Conservation (phyloP, 129 eudicot species). For the Artemisia argyi region DNA sequence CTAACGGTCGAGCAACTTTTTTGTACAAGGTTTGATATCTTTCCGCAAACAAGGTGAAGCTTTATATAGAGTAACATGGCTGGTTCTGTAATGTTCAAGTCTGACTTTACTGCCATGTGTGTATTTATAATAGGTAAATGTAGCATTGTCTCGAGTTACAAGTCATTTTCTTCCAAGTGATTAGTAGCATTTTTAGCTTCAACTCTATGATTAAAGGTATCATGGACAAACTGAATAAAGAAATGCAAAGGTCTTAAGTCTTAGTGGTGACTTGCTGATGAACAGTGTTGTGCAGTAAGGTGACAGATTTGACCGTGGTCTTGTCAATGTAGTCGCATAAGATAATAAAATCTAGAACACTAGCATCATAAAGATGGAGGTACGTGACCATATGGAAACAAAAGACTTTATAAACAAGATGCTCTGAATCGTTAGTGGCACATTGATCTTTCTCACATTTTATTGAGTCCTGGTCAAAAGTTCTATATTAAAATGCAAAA, state of each 20-base stretch:
- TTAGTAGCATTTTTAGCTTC: neutral
- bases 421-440: neutral
- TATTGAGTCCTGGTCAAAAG: neutral
- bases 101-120: neutral
- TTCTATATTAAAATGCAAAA: neutral
- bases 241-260: neutral
- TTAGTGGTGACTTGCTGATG: neutral
- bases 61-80: neutral
- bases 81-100: neutral
- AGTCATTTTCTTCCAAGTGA: neutral
- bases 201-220: neutral
- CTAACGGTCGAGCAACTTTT: too few relatives aligned
- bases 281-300: neutral
- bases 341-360: neutral
- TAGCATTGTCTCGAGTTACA: too few relatives aligned
- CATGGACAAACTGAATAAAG: neutral
- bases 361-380: neutral
- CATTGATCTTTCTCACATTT: neutral
- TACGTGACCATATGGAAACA: constrained; percentile 7
- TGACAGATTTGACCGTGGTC: constrained; percentile 9
- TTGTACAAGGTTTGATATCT: too few relatives aligned
- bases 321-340: constrained; percentile 9
- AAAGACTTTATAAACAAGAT: constrained; percentile 13
- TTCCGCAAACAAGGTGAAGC: too few relatives aligned
- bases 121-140: neutral